Conservation (phyloP, 1,284 basidiomycete genomes). For the Earliella scabrosa region DNA sequence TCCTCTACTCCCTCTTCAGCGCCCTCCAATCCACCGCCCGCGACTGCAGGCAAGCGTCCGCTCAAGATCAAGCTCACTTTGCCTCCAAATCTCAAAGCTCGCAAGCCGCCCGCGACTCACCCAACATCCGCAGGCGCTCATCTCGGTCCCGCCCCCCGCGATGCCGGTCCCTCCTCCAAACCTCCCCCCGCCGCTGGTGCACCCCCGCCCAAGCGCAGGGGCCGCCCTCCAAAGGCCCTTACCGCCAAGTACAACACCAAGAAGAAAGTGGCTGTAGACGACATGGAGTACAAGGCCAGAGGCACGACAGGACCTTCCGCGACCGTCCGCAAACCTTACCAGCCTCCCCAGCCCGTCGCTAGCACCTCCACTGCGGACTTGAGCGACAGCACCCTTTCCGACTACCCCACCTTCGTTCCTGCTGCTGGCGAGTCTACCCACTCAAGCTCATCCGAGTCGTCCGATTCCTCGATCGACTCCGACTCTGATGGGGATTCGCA, state of each 20-base stretch:
- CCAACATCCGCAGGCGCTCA: conserved; percentile 11
- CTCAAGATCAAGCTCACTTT: conserved; percentile 80
- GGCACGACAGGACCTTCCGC: conserved; percentile 25
- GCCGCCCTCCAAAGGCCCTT: conserved; percentile 56
- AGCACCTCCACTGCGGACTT: conserved; percentile 21
- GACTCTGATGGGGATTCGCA: conserved; percentile 55
- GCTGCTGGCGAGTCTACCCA: conserved; percentile 33
- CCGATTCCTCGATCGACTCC: conserved; percentile 27
- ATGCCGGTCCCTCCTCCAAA: conserved; percentile 17
- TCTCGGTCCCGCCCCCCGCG: conserved; percentile 11
- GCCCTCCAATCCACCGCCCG: conserved; percentile 30
- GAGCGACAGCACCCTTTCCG: conserved; percentile 30
- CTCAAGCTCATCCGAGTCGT: conserved; percentile 33
- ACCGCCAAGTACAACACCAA: conserved; percentile 23
- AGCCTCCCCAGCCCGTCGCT: conserved; percentile 10
- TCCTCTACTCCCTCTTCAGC: conserved; percentile 31
- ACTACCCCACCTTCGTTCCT: conserved; percentile 36
- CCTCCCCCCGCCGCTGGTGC: conserved; percentile 25
- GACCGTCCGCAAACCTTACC: conserved; percentile 11
- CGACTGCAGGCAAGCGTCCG: conserved; percentile 28
- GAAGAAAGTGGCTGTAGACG: conserved; percentile 22
- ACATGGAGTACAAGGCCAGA: conserved; percentile 32
- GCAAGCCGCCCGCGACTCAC: conserved; percentile 25
- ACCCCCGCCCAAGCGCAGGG: conserved; percentile 50
- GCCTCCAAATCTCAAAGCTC: conserved; percentile 47